Conservation (phyloP, 495 filamentous ascomycete genomes). For the Lindgomyces ingoldianus region DNA sequence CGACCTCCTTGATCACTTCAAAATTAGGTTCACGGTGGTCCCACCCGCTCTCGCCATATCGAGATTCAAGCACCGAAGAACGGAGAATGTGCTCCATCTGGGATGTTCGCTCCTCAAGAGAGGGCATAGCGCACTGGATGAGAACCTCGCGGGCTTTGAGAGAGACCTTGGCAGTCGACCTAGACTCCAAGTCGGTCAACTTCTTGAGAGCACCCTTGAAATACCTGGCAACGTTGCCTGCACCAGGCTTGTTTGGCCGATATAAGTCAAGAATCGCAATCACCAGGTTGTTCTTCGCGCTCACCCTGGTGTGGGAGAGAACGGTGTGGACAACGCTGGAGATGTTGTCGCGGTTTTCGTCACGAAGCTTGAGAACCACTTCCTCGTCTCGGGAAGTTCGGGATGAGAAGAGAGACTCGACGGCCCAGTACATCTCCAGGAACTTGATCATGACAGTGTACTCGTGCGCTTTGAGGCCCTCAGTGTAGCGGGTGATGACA, state of each 20-base stretch:
- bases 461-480: constrained; percentile 90
- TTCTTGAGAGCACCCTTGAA: constrained; percentile 81
- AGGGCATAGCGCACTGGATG: constrained; percentile 94
- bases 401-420: constrained; percentile 85
- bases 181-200: constrained; percentile 87
- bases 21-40: constrained; percentile 90
- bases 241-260: constrained; percentile 87
- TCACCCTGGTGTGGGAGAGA: constrained; percentile 88
- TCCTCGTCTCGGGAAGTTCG: constrained; percentile 87
- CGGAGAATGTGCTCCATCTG: constrained; percentile 99
- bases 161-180: constrained; percentile 89
- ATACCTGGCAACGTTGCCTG: constrained; percentile 82
- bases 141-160: constrained; percentile 95
- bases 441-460: constrained; percentile 77
- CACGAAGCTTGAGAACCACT: constrained; percentile 88
- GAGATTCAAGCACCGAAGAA: constrained; percentile 93
- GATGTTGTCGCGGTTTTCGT: constrained; percentile 93
- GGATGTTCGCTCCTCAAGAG: constrained; percentile 86
- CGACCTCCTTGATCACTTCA: constrained; percentile 89
- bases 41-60: constrained; percentile 96
- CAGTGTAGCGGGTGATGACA: constrained; percentile 79
- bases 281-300: constrained; percentile 91
- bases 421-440: constrained; percentile 73
- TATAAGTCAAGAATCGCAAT: constrained; percentile 92
- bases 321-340: constrained; percentile 79